phyloP scores from a whole-genome alignment of 1,284 basidiomycete genomes.

The Megacollybia platyphylla region DNA sequence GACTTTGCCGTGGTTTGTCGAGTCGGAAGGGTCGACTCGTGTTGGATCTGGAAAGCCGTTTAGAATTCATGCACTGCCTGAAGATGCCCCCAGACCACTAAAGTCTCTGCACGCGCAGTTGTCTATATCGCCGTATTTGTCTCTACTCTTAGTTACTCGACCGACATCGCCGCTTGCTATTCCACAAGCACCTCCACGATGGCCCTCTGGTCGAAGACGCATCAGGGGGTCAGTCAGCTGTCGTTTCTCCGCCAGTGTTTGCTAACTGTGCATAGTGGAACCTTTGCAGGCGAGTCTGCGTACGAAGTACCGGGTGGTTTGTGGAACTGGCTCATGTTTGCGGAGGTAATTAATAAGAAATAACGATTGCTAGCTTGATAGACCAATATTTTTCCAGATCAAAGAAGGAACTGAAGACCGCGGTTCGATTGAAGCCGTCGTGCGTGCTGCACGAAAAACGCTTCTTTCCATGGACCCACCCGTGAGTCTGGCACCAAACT shows the following conservation, averaged over 20 bases:
- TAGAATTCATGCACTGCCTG: slow-evolving; percentile 27
- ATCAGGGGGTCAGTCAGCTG: slow-evolving; percentile 22
- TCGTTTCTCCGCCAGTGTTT: no score
- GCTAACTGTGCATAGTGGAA: slow-evolving; percentile 21
- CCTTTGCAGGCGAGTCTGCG: slow-evolving; percentile 49
- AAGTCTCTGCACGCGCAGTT: slow-evolving; percentile 40
- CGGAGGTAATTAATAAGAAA: slow-evolving; percentile 32
- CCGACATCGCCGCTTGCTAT: slow-evolving; percentile 34
- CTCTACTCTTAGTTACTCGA: slow-evolving; percentile 36
- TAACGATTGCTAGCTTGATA: not conserved
- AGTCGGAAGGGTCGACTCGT: slow-evolving; percentile 17
- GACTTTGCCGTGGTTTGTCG: slow-evolving; percentile 41
- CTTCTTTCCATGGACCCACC: slow-evolving; percentile 40
- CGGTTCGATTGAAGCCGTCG: slow-evolving; percentile 61
- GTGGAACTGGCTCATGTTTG: slow-evolving; percentile 65
- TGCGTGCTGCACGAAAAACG: slow-evolving; percentile 55
- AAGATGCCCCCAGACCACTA: slow-evolving; percentile 30
- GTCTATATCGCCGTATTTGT: slow-evolving; percentile 43
- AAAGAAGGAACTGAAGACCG: slow-evolving; percentile 72
- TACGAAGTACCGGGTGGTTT: slow-evolving; percentile 38
- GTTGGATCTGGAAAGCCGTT: no score
- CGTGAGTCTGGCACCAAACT: slow-evolving; percentile 44
- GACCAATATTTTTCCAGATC: slow-evolving; percentile 28
- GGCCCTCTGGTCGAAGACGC: slow-evolving; percentile 44
- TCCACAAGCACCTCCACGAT: slow-evolving; percentile 35